phyloP scores from a whole-genome alignment of 1,284 basidiomycete genomes.

The Ceratobasidium sp. region DNA sequence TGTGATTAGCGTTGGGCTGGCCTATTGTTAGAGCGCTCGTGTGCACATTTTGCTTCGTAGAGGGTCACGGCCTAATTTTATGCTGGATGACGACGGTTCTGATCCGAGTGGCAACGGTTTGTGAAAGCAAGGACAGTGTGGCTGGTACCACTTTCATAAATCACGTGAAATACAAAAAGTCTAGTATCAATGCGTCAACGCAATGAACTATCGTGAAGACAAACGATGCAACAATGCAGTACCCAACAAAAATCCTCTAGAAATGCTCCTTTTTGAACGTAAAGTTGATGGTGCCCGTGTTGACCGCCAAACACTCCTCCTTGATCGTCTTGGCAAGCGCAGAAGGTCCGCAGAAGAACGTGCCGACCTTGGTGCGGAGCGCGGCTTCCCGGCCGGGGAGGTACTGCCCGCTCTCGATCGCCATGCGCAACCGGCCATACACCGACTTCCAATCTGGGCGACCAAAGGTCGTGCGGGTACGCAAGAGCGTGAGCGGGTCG shows the following conservation, averaged over 20 bases:
- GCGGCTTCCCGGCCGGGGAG: conserved; percentile 76
- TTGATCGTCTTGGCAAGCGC: conserved; percentile 75
- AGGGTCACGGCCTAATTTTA: conserved; percentile 15
- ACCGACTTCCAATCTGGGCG: conserved; percentile 85
- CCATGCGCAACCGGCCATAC: conserved; percentile 70
- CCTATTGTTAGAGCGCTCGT: conserved; percentile 14
- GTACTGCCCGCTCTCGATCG: conserved; percentile 79
- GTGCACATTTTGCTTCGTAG: conserved; percentile 19
- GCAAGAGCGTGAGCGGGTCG: conserved; percentile 83
- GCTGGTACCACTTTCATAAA: conserved; percentile 10
- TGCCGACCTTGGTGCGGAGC: conserved; percentile 80
- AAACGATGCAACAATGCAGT: neutral
- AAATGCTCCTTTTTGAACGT: conserved; percentile 74
- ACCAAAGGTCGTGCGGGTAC: conserved; percentile 84
- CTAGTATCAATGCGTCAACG: conserved; percentile 36
- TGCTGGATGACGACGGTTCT: neutral
- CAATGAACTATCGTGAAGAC: neutral
- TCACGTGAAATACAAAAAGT: conserved; percentile 7
- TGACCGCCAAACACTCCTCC: conserved; percentile 65
- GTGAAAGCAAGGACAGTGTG: neutral
- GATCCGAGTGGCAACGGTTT: neutral
- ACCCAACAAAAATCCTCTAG: conserved; percentile 43
- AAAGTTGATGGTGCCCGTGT: conserved; percentile 67
- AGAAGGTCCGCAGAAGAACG: conserved; percentile 84
- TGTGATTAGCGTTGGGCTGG: neutral